Percentiles rank a stretch among this genome's conserved stretches.
Conservation (phyloP, 768 basidiomycete species). For the Amylocystis lapponica region DNA sequence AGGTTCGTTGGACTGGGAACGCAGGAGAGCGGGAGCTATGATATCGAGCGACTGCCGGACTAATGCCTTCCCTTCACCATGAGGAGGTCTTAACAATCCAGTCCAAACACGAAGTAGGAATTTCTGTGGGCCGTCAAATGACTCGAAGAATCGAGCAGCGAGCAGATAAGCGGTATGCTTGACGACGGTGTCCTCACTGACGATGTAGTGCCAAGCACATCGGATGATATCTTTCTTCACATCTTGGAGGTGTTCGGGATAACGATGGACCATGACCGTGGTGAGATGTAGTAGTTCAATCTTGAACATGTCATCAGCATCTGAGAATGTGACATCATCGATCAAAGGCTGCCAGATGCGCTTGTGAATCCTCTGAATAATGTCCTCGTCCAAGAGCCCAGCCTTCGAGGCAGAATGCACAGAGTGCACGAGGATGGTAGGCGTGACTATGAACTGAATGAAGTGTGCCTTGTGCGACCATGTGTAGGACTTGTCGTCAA, state of each 20-base stretch:
- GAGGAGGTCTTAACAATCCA: slow-evolving; percentile 76
- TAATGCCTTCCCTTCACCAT: slow-evolving; percentile 69
- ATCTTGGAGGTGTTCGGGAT: slow-evolving; percentile 72
- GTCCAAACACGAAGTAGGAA: slow-evolving; percentile 90
- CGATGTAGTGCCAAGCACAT: slow-evolving; percentile 86
- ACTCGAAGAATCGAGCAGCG: slow-evolving; percentile 86
- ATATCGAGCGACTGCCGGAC: slow-evolving; percentile 85
- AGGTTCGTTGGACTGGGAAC: slow-evolving; percentile 48
- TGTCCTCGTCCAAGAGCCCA: slow-evolving; percentile 64
- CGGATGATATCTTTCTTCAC: slow-evolving; percentile 90
- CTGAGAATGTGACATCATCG: slow-evolving; percentile 43
- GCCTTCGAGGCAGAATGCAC: slow-evolving; percentile 44
- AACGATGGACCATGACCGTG: slow-evolving; percentile 81
- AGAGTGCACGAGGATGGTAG: slow-evolving; percentile 76
- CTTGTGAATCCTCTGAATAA: slow-evolving; percentile 62
- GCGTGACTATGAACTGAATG: slow-evolving; percentile 81
- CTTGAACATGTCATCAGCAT: slow-evolving; percentile 77
- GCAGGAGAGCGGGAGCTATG: slow-evolving; percentile 76
- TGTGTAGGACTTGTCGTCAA: slow-evolving; percentile 54
- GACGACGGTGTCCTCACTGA: slow-evolving; percentile 81
- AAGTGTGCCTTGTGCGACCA: slow-evolving; percentile 77
- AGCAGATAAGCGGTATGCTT: slow-evolving; percentile 91
- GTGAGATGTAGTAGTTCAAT: slow-evolving; percentile 91
- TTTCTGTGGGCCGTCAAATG: slow-evolving; percentile 84
- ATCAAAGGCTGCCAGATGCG: slow-evolving; percentile 81